Evolutionary conservation across 805 yeast species (phyloP), one percentile per base, ranked within the genome.

Genomic region (Saccharomycopsis fibuligera): DNA sequence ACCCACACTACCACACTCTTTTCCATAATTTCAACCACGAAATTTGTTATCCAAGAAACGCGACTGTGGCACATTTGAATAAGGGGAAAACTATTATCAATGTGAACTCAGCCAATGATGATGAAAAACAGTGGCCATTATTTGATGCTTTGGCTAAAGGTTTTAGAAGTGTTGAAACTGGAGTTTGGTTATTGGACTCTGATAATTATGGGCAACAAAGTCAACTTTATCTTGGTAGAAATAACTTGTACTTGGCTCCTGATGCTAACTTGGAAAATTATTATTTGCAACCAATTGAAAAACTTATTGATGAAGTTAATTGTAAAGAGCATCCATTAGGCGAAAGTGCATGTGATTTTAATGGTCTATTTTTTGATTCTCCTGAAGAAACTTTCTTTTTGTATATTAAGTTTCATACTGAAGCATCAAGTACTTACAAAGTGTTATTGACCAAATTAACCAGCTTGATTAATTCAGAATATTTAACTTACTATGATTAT

Each of bases 91-190:
- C 50, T n/a, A 38, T 60, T 10, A 50, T 61, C 43, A 67, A 69
- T 39, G 66, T 80, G 22, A 87, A 81, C 58, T 78, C 85, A 1
- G 87, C 81, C 58, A 82, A 82, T 58, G 87, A 81, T 59, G 82
- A 81, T 60, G 78, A 83, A 81, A 66, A 86, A 56, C 51, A 57
- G 2, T 57, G 65, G 5, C 86, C 86, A 1, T 64, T 82, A 3
- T 68, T 75, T 45, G 81, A 79, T 51, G 86, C 86, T 0, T 60
- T 71, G 12, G 55, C 59, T 4, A 54, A 58, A 21, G 88, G 87
- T 2, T 69, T 76, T 31, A 67, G 68, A 37, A 74, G 82, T 45
- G 68, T 81, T 1, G 88, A 82, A 62, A 81, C 81, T 17, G 87
- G 82, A 56, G 71, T 79, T 14, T 80, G 83, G 84, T 62, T 63